Base-by-base conservation (phyloP, 2,329 filamentous ascomycete genomes). In the Bretziella fagacearum region DNA sequence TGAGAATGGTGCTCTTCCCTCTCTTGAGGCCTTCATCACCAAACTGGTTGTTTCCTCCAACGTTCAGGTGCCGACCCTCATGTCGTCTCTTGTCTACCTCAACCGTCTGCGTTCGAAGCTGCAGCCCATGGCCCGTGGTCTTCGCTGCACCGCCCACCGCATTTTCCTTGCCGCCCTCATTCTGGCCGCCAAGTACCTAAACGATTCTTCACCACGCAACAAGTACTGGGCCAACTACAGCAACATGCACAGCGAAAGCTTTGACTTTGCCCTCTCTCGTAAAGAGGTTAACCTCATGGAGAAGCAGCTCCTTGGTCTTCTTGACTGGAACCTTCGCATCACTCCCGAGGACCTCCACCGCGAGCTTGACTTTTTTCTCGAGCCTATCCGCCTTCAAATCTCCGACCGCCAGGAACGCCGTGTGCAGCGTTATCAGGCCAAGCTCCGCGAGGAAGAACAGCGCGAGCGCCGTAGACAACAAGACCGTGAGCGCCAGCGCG, bases 251-350 rank as follows among this genome's bases (percentile, higher is more conserved):
- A 77, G 78, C 8, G 66, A 70, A 6, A 60, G 56, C 52, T 71
- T 67, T 59, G 75, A 70, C 58, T 98, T 96, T 58, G 84, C 86
- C 56, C 96, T 98, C 71, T 89, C 79, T 57, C 73, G 87, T 55
- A 91, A 84, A 29, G 91, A 98, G 66, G 91, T 98, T 57, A 98
- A 98, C 69, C 73, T 96, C 52, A 98, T 98, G 91, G 91, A 98
- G 73, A 93, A 93, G 73, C 91, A 98, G 66, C 74, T 98, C 25
- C 79, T 98, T 45, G 91, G 85, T 68, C 74, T 98, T 36, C 72
- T 98, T 39, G 84, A 95, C 60, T 98, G 87, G 85, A 85, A 98
- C 55, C 75, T 94, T 51, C 75, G 84, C 55, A 86, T 98, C 58
- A 79, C 71, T 35, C 77, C 86, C 58, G 72, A 87, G 48, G 86